Base-by-base conservation (phyloP, 495 filamentous ascomycete species). In the Penicillium ochrochloron region DNA sequence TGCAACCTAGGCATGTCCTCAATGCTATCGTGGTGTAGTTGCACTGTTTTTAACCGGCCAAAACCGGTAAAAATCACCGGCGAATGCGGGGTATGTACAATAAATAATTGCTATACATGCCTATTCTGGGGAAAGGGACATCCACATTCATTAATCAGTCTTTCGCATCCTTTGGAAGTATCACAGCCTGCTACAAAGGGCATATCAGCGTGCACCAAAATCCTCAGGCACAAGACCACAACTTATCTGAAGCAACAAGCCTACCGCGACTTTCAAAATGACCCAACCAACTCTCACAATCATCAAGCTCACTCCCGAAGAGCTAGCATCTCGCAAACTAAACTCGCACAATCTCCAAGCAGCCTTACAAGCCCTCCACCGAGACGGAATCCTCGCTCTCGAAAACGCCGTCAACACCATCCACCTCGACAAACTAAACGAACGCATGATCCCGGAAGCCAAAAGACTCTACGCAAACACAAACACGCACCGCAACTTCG, bases 351-450 rank as follows among this genome's bases (percentile, higher is more conserved):
- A 83, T 61, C 72, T 86, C n/a, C 81, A 86, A 71, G 73, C 71
- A 25, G 78, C 81, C 9, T 69, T 82, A 21, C 75, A 78, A 59
- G 75, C 76, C 23, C 66, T 87, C 9, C 81, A 85, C 59, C 63
- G 73, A 21, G 85, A 86, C 58, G 85, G 85, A 31, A 69, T 86
- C 11, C 77, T 86, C 27, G 79, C 85, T 2, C 67, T 87, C 46
- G 73, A 78, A 46, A 80, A 85, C 59, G 78, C 79, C 17, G 69
- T 86, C 53, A 57, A 75, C 27, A 72, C 76, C 50, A 51, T 63
- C 0, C 69, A 81, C 19, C 69, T 86, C n/a, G 79, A 86, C 66
- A 71, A 72, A 8, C 69, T 87, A 15, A 85, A 86, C 61, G 64
- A 58, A 41, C 79, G 78, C 42, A 85, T 87, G 85, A 71, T 82